Evolutionary conservation across 2,329 filamentous ascomycete species (phyloP), one percentile per base, ranked within the genome.

Genomic region (Aspergillus persii): DNA sequence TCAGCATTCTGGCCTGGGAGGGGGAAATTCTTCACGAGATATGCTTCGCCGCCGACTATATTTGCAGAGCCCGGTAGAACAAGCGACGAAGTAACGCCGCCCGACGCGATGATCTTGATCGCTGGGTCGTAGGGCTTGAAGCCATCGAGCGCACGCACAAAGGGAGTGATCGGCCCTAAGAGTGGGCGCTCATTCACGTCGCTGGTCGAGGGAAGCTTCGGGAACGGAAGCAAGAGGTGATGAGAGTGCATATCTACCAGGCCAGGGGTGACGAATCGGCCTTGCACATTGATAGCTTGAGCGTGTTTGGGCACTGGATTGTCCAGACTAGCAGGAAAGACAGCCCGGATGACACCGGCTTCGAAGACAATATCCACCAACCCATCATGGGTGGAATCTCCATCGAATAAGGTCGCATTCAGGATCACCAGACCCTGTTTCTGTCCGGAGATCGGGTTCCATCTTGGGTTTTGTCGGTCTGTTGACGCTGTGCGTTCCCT

Each of bases 41-140:
- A 90, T 0, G 87, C 88, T 69, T 90, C 87, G 61, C 88, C 88
- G 27, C 86, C 88, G 46, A 91, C 89, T 69, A 89, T 90, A 72
- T 89, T 91, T n/a, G 83, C 86, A 1, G 85, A 88, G 1, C 88
- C 88, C 1, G 88, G 88, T 0, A 90, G 78, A 3, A 90, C 77
- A 1, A 90, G 77, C 27, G 84, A 87, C 0, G 87, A 89, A 0
- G 88, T 90, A 0, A 90, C 87, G n/a, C 88, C 88, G 7, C 88
- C 88, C 0, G 86, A 89, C 67, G 89, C 89, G 77, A 90, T 90
- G 63, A 87, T 84, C 63, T 87, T 81, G 9, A 89, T 82, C 65
- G 89, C 87, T 12, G 80, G 82, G 66, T 90, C 88, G 11, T 84
- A 76, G 0, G 86, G 84, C 65, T 88, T 81, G 39, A 91, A 75